Base-by-base conservation (phyloP, 768 basidiomycete genomes). In the Tulasnella sp. region DNA sequence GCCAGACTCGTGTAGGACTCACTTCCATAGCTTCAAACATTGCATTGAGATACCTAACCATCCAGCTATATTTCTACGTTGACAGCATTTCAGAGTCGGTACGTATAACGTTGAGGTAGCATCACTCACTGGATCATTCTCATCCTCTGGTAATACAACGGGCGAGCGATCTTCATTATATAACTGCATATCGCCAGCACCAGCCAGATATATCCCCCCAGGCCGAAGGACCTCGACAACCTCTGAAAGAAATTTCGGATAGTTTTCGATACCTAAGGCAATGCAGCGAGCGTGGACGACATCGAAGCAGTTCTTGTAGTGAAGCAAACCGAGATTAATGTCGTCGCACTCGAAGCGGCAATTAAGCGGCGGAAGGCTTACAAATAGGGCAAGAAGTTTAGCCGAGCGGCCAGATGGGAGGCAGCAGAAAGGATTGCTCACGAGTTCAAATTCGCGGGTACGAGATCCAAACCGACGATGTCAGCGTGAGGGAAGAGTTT, bases 301-400 rank as follows among this genome's bases (percentile, higher is more conserved):
- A 74, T 80, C 72, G 48, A 72, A 80, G 18, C 42, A 2, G 54
- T 75, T 80, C n/a, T 16, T 28, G 31, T 80, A 80, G n/a, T 80
- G 79, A 7, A 34, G 41, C 44, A 80, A 46, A 8, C 79, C 79
- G 6, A 80, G 79, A 46, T 80, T 80, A 16, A 73, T 69, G 31
- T 80, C 79, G 73, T 80, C 79, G 72, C 69, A 73, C 48, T 80
- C 79, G 24, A 80, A 80, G 69, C 37, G 69, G 37, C 79, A 80
- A 31, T 80, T 80, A n/a, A 73, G 41, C 3, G 79, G 79, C 16
- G 79, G 79, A 18, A 11, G 14, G 41, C 31, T 75, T 69, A 76
- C 41, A 44, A 54, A 48, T 20, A 16, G 20, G 18, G 28, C 18
- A 31, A 12, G 44, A n/a, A 42, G 44, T 54, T 37, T 46, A 50